phyloP scores from a whole-genome alignment of 306 rosid genomes.

The Sindora glabra region DNA sequence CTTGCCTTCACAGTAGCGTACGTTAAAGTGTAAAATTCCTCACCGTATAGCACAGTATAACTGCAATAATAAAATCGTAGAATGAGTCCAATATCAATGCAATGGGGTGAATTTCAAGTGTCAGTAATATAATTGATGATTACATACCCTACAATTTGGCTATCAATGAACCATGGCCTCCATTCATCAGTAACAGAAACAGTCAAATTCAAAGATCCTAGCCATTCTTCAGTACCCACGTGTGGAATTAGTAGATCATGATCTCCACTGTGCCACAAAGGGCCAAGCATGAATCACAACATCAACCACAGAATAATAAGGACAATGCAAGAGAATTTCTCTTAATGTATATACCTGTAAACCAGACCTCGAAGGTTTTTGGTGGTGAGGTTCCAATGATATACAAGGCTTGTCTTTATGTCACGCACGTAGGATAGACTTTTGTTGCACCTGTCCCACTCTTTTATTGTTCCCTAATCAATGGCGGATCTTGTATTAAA shows the following conservation, averaged over 20 bases:
- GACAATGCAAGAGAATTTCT: no score
- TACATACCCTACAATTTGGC: constrained; percentile 25
- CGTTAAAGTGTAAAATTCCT: not conserved
- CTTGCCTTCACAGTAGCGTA: constrained; percentile 12
- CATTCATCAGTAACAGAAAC: not conserved
- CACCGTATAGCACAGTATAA: not conserved
- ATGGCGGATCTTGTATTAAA: no score
- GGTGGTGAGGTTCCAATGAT: constrained; percentile 3
- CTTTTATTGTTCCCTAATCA: constrained; percentile 22
- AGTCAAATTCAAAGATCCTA: not conserved
- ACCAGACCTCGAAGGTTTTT: not conserved
- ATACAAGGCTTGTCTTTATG: constrained; percentile 1
- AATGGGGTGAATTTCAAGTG: no score
- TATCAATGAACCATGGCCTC: constrained; percentile 20
- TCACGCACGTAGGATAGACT: constrained; percentile 1
- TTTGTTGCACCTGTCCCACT: constrained; percentile 22
- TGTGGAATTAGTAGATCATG: constrained; percentile 14
- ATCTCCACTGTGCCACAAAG: constrained; percentile 36
- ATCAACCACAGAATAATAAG: no score
- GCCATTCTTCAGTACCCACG: constrained; percentile 14
- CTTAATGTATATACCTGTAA: no score
- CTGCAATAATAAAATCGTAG: not conserved
- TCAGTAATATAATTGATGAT: not conserved
- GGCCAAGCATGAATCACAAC: no score
- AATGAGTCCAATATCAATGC: not conserved